Percentiles rank a stretch among this genome's conserved stretches.
These are phyloP conservation scores for Metschnikowia baotianmanensis DNA, from an alignment of 805 yeast genomes.

Conservation along the genomic window DNA sequence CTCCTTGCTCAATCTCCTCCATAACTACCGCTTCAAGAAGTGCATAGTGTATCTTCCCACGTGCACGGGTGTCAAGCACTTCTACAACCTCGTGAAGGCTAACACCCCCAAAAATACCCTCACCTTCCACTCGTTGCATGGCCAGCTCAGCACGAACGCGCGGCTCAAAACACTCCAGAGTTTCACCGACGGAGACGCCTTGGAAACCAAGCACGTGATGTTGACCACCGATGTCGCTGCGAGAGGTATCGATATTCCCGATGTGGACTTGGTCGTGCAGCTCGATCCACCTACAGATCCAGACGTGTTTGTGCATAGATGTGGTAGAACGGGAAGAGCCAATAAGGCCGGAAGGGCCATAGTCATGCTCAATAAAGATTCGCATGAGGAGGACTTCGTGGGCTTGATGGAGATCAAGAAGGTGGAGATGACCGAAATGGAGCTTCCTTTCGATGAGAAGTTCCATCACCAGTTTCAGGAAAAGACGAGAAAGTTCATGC, in stretches of 20 bases:
- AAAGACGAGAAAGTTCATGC: conserved; percentile 49
- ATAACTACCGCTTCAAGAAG: conserved; percentile 61
- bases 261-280: conserved; percentile 92
- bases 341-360: conserved; percentile 79
- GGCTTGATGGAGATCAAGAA: conserved; percentile 73
- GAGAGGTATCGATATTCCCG: conserved; percentile 92
- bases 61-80: conserved; percentile 77
- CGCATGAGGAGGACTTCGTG: conserved; percentile 77
- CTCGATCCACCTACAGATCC: conserved; percentile 94
- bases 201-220: conserved; percentile 52
- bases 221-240: conserved; percentile 99
- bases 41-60: conserved; percentile 93
- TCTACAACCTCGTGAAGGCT: conserved; percentile 53
- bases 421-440: conserved; percentile 48
- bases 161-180: conserved; percentile 67
- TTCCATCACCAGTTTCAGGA: conserved; percentile 29
- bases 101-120: conserved; percentile 22
- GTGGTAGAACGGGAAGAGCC: conserved; percentile 95
- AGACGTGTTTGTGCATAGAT: conserved; percentile 85
- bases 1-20: conserved; percentile 51
- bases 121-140: conserved; percentile 76
- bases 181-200: conserved; percentile 50
- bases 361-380: conserved; percentile 64
- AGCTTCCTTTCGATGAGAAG: conserved; percentile 20
- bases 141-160: conserved; percentile 80